Conservation (phyloP, 257 asterid species). For the Plantago ovata region DNA sequence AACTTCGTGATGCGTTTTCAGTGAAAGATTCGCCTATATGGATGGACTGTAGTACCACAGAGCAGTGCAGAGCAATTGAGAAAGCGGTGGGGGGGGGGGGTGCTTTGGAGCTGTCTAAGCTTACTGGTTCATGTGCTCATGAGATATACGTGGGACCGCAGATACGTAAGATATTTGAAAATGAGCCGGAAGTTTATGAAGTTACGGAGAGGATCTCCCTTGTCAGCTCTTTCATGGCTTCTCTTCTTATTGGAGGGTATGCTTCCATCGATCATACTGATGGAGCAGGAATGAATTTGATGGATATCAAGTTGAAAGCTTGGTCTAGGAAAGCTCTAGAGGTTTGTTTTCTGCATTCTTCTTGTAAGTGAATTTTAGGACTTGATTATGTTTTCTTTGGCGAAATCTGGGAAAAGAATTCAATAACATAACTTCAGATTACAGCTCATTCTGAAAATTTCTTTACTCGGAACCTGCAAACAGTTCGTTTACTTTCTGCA, state of each 20-base stretch:
- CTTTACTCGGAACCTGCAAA: no score
- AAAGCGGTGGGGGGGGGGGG: constrained; percentile 58
- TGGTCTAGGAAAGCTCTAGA: constrained; percentile 51
- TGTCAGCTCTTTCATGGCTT: constrained; percentile 62
- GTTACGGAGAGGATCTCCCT: constrained; percentile 57
- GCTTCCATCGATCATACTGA: constrained; percentile 64
- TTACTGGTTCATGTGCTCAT: constrained; percentile 60
- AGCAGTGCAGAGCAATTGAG: constrained; percentile 55
- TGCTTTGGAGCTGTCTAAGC: constrained; percentile 47
- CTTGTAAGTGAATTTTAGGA: not conserved
- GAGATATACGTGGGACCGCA: constrained; percentile 67
- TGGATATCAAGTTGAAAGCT: constrained; percentile 51
- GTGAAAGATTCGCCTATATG: constrained; percentile 51
- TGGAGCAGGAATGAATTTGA: constrained; percentile 70
- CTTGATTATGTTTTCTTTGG: no score
- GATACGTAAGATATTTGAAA: constrained; percentile 49
- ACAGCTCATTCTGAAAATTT: no score
- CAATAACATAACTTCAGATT: no score
- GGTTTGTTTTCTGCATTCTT: constrained; percentile 28
- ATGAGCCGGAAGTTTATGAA: constrained; percentile 40
- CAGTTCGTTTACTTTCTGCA: no score
- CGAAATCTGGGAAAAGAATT: no score
- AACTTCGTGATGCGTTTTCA: constrained; percentile 43
- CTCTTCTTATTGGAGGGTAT: constrained; percentile 48
- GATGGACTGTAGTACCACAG: constrained; percentile 62